Conservation (phyloP, 805 yeast genomes). For the Myxozyma sirexii region DNA sequence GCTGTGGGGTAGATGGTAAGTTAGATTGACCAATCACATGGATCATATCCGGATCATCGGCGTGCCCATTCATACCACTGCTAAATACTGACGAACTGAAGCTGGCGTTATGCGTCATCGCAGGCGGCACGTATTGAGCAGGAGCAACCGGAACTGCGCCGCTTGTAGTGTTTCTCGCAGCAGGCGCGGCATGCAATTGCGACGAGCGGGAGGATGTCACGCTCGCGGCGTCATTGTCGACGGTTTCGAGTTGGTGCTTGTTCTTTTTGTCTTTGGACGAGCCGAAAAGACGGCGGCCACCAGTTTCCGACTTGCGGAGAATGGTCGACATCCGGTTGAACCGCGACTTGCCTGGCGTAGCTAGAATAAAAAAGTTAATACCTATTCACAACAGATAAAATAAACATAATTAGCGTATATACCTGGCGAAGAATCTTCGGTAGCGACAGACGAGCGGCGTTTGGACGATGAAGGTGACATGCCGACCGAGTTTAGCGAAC, state of each 20-base stretch:
- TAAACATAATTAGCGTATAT: not conserved
- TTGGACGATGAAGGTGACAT: constrained; percentile 3
- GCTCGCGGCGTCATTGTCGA: constrained; percentile 7
- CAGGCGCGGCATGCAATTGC: constrained; percentile 3
- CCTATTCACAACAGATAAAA: not conserved
- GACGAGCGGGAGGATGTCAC: constrained; percentile 5
- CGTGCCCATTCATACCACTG: constrained; percentile 7
- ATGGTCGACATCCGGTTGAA: constrained; percentile 27
- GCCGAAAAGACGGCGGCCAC: constrained; percentile 32
- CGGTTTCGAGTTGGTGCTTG: constrained; percentile 5
- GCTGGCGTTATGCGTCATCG: constrained; percentile 7
- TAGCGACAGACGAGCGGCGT: constrained; percentile 18
- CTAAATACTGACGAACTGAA: constrained; percentile 5
- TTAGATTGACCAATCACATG: constrained; percentile 17
- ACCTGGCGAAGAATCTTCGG: constrained; percentile 14
- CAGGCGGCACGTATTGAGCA: constrained; percentile 4
- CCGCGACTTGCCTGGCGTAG: constrained; percentile 1
- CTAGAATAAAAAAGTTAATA: not conserved
- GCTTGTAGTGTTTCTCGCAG: constrained; percentile 1
- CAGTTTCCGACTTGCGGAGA: constrained; percentile 15
- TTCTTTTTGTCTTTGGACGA: constrained; percentile 22
- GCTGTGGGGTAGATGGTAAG: not conserved
- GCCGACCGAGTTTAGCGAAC: not conserved
- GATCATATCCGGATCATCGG: constrained; percentile 26
- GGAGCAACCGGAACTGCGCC: constrained; percentile 12